Conservation (phyloP, 1,139 yeast species). For the Nakaseomyces sp. region DNA sequence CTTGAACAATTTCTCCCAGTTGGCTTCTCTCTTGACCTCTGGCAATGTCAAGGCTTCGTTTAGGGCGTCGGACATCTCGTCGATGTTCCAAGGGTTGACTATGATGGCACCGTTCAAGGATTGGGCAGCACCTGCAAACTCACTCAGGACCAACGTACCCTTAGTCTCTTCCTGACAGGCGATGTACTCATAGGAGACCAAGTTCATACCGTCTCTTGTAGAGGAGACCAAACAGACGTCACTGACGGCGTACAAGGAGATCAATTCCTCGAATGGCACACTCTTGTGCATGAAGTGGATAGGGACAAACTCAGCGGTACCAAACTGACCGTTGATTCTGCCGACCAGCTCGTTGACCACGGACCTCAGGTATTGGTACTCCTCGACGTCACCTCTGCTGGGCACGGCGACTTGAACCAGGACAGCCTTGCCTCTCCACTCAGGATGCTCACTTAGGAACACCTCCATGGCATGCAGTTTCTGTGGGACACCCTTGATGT, state of each 20-base stretch:
- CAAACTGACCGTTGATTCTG: constrained; percentile 90
- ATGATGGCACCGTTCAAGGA: constrained; percentile 86
- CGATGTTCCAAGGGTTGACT: constrained; percentile 98
- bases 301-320: constrained; percentile 95
- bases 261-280: constrained; percentile 81
- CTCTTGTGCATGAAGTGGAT: constrained; percentile 94
- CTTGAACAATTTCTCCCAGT: constrained; percentile 73
- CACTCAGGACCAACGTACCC: constrained; percentile 81
- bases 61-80: constrained; percentile 80
- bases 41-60: constrained; percentile 82
- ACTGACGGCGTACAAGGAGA: constrained; percentile 72
- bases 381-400: constrained; percentile 96
- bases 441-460: constrained; percentile 86
- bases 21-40: constrained; percentile 64
- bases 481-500: constrained; percentile 96
- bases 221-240: constrained; percentile 91
- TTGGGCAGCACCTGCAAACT: constrained; percentile 99
- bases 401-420: constrained; percentile 97
- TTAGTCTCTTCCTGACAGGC: constrained; percentile 87
- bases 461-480: constrained; percentile 93
- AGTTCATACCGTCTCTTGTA: constrained; percentile 97
- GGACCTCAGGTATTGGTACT: constrained; percentile 86
- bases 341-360: constrained; percentile 95
- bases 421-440: constrained; percentile 96
- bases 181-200: constrained; percentile 90